These are phyloP conservation scores for Dryas integrifolia DNA, from an alignment of 331 rosid genomes.

Conservation along the genomic window DNA sequence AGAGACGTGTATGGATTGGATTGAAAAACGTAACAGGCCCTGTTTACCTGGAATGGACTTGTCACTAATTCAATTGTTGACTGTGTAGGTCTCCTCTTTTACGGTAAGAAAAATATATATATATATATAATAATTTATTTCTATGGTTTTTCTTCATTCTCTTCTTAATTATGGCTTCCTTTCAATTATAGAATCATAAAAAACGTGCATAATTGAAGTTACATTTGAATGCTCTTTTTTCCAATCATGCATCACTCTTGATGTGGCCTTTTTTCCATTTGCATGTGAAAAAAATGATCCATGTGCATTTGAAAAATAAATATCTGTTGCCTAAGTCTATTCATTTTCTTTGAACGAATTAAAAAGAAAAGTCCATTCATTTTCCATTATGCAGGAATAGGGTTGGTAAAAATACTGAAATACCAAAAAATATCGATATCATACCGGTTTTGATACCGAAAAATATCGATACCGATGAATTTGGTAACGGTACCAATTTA, in stretches of 20 bases:
- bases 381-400: too few species aligned
- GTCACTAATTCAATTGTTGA: too few species aligned
- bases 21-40: neutral
- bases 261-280: neutral
- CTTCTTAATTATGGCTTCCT: neutral
- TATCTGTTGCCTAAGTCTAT: neutral
- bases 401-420: too few species aligned
- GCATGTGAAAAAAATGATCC: neutral
- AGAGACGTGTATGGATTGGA: neutral
- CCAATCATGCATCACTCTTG: neutral
- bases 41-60: neutral
- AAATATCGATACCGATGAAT: too few species aligned
- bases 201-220: neutral
- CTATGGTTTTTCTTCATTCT: neutral
- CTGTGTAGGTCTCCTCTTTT: neutral
- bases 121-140: too few species aligned
- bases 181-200: neutral
- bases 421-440: too few species aligned
- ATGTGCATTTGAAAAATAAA: neutral
- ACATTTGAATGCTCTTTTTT: neutral
- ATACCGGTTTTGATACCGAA: too few species aligned
- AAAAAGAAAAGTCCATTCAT: too few species aligned
- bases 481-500: too few species aligned
- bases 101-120: neutral
- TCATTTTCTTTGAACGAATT: neutral